A percentile compares a stretch with the other conserved stretches of the same genome.
phyloP scores from a whole-genome alignment of 2,329 filamentous ascomycete genomes.

The Penicillium sp. region DNA sequence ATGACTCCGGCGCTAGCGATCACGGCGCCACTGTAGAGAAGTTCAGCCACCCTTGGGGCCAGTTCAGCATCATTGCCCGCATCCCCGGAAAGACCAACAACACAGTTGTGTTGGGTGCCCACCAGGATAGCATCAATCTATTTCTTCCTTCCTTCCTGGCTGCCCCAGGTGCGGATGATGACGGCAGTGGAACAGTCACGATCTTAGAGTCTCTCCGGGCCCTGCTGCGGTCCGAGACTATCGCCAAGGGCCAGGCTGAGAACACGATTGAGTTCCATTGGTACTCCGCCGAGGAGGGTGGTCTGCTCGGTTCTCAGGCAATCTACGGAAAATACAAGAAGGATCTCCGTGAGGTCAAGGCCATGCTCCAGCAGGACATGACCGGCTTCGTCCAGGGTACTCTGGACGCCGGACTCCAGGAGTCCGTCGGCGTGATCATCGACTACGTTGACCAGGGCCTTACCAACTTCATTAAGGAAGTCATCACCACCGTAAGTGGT shows the following conservation, averaged over 20 bases:
- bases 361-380: constrained; percentile 99
- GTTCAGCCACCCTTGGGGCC: constrained; percentile 82
- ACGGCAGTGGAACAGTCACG: constrained; percentile 88
- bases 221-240: constrained; percentile 68
- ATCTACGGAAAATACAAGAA: constrained; percentile 82
- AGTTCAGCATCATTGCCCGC: constrained; percentile 86
- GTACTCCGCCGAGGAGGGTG: constrained; percentile 89
- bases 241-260: constrained; percentile 67
- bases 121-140: constrained; percentile 94
- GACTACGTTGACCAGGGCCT: constrained; percentile 77
- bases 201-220: constrained; percentile 88
- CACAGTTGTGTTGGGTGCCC: constrained; percentile 84
- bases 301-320: constrained; percentile 81
- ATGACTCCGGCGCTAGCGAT: constrained; percentile 66
- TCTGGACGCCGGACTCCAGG: constrained; percentile 73
- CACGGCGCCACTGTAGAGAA: constrained; percentile 66
- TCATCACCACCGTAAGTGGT: constrained; percentile 64
- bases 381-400: constrained; percentile 84
- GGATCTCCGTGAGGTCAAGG: constrained; percentile 72
- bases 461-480: constrained; percentile 85
- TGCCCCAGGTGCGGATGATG: constrained; percentile 92
- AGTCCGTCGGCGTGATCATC: constrained; percentile 88
- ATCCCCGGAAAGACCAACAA: constrained; percentile 82
- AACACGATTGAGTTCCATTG: constrained; percentile 97
- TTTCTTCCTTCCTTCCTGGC: constrained; percentile 80